Percentiles rank a stretch among this genome's conserved stretches.
These are phyloP conservation scores for Colletotrichum sp. DNA, from an alignment of 2,329 filamentous ascomycete species.

Conservation along the genomic window DNA sequence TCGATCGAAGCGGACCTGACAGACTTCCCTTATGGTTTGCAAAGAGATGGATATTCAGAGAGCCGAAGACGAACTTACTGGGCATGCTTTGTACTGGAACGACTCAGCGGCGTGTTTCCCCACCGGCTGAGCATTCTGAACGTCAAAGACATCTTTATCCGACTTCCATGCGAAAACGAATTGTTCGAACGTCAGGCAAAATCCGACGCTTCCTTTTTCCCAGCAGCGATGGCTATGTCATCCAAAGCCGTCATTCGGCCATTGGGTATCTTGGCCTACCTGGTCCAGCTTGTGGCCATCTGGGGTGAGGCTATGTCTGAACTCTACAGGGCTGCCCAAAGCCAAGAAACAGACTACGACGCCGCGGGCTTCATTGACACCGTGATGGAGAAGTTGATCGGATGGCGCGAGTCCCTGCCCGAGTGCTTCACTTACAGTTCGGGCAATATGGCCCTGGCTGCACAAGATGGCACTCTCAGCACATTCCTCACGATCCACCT, in stretches of 20 bases:
- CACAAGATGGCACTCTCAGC: slow-evolving; percentile 58
- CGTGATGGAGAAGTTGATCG: slow-evolving; percentile 55
- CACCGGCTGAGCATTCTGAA: slow-evolving; percentile 61
- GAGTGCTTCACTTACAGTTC: slow-evolving; percentile 57
- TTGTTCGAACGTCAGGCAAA: slow-evolving; percentile 67
- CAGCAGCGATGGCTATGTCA: slow-evolving; percentile 44
- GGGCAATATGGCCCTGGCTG: slow-evolving; percentile 62
- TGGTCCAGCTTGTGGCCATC: slow-evolving; percentile 67
- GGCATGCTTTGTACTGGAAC: slow-evolving; percentile 73
- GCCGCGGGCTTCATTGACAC: slow-evolving; percentile 44
- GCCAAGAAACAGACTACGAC: background rate
- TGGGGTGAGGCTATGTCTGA: slow-evolving; percentile 70
- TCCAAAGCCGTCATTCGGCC: slow-evolving; percentile 27
- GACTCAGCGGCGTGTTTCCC: slow-evolving; percentile 65
- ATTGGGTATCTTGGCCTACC: slow-evolving; percentile 61
- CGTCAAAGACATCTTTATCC: slow-evolving; percentile 69
- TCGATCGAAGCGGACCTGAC: slow-evolving; percentile 43
- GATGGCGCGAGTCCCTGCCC: slow-evolving; percentile 66
- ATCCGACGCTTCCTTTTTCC: slow-evolving; percentile 64
- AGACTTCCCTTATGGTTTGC: slow-evolving; percentile 62
- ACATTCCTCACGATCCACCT: slow-evolving; percentile 69
- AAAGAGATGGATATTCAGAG: slow-evolving; percentile 64
- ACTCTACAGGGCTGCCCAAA: slow-evolving; percentile 43
- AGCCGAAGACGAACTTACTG: slow-evolving; percentile 75
- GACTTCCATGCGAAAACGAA: slow-evolving; percentile 66